phyloP scores from a whole-genome alignment of 2,329 filamentous ascomycete genomes.

The Aureobasidium lini region DNA sequence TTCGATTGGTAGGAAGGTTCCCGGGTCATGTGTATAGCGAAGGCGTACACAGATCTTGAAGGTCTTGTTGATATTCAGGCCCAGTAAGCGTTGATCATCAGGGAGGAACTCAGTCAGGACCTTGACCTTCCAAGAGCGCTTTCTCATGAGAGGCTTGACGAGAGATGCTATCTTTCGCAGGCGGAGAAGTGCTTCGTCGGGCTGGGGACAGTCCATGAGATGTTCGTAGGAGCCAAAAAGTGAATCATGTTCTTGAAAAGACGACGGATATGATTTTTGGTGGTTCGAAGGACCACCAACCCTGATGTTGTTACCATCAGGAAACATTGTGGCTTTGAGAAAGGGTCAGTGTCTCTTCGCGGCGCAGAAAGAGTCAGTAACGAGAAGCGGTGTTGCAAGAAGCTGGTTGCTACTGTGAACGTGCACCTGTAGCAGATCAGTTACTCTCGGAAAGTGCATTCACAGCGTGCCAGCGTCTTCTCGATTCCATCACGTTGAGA shows the following conservation, averaged over 20 bases:
- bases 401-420: not conserved
- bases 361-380: no score
- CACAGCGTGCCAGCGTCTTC: not conserved
- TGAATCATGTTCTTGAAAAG: conserved; percentile 39
- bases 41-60: conserved; percentile 76
- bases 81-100: conserved; percentile 62
- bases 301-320: conserved; percentile 6
- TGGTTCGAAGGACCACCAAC: conserved; percentile 26
- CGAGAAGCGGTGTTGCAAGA: not conserved
- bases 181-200: conserved; percentile 44
- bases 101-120: conserved; percentile 83
- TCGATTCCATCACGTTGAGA: not conserved
- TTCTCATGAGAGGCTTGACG: conserved; percentile 92
- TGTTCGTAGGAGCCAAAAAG: conserved; percentile 45
- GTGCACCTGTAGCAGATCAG: not conserved
- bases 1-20: conserved; percentile 73
- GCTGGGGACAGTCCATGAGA: conserved; percentile 36
- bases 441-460: not conserved
- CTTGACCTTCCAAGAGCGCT: conserved; percentile 70
- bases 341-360: not conserved
- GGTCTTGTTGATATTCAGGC: conserved; percentile 70
- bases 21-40: conserved; percentile 65
- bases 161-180: conserved; percentile 77
- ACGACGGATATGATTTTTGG: conserved; percentile 26
- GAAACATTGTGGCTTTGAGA: not conserved